These are phyloP conservation scores for Saccharomyces hybrid DNA, from an alignment of 1,139 yeast genomes.

Conservation along the genomic window DNA sequence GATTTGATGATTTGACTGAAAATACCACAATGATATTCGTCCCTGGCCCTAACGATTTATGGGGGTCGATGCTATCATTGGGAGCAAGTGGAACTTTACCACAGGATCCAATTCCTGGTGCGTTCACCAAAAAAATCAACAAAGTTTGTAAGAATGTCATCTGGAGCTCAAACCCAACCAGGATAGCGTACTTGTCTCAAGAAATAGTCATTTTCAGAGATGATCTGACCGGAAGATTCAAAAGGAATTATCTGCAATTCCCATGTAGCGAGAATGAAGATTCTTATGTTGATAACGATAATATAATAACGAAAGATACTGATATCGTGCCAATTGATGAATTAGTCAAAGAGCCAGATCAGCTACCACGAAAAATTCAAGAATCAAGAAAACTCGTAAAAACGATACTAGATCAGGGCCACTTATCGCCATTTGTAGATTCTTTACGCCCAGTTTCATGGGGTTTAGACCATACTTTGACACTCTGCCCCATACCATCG, in stretches of 20 bases:
- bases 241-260: constrained; percentile 59
- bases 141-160: constrained; percentile 57
- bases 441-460: constrained; percentile 58
- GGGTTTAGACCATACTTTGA: constrained; percentile 60
- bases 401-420: constrained; percentile 81
- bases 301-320: constrained; percentile 14
- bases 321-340: constrained; percentile 16
- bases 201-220: constrained; percentile 73
- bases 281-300: constrained; percentile 16
- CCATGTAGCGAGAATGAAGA: constrained; percentile 35
- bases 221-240: constrained; percentile 60
- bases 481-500: constrained; percentile 76
- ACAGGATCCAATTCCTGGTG: constrained; percentile 56
- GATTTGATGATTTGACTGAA: constrained; percentile 40
- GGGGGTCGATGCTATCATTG: constrained; percentile 68
- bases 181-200: constrained; percentile 73
- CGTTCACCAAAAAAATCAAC: constrained; percentile 61
- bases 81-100: constrained; percentile 71
- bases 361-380: constrained; percentile 35
- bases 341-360: constrained; percentile 26
- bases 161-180: constrained; percentile 73
- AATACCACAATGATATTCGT: constrained; percentile 53
- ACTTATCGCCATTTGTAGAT: constrained; percentile 68
- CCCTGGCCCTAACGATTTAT: constrained; percentile 91
- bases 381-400: constrained; percentile 74